Percentiles rank a stretch among this genome's conserved stretches.
Conservation (phyloP, 140 eudicot genomes). For the Erigeron philadelphicus region DNA sequence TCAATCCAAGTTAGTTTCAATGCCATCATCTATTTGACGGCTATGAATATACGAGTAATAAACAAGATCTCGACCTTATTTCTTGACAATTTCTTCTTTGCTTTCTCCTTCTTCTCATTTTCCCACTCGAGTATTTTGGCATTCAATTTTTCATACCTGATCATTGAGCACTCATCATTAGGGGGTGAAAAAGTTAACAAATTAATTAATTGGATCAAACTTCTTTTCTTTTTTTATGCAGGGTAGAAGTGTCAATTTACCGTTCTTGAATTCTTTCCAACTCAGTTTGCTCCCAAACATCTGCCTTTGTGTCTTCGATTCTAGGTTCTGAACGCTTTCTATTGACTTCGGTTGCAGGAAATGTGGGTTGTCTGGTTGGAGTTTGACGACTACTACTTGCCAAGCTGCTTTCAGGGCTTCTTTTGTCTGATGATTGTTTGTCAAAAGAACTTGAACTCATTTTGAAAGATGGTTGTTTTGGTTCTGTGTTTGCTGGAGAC, state of each 20-base stretch:
- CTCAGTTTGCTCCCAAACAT: slow-evolving; percentile 60
- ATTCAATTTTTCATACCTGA: slow-evolving; percentile 63
- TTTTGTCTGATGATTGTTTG: slow-evolving; percentile 14
- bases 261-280: slow-evolving; percentile 51
- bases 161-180: background rate
- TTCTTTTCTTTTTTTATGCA: background rate
- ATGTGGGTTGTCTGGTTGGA: slow-evolving; percentile 25
- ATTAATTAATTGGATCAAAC: no score
- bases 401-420: slow-evolving; percentile 27
- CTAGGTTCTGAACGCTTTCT: slow-evolving; percentile 30
- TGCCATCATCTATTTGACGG: background rate
- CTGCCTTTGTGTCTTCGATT: slow-evolving; percentile 38
- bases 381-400: slow-evolving; percentile 26
- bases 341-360: slow-evolving; percentile 18
- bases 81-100: slow-evolving; percentile 44
- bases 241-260: slow-evolving; percentile 23
- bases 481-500: slow-evolving; percentile 26
- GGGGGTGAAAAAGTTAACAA: background rate
- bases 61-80: slow-evolving; percentile 40
- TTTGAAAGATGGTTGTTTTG: slow-evolving; percentile 28
- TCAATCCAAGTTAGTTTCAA: background rate
- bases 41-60: background rate
- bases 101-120: slow-evolving; percentile 67
- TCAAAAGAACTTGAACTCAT: slow-evolving; percentile 33
- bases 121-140: slow-evolving; percentile 75